Evolutionary conservation across 257 asterid genomes (phyloP), one percentile per base, ranked within the genome.

Genomic region (Thymus quinquecostatus): DNA sequence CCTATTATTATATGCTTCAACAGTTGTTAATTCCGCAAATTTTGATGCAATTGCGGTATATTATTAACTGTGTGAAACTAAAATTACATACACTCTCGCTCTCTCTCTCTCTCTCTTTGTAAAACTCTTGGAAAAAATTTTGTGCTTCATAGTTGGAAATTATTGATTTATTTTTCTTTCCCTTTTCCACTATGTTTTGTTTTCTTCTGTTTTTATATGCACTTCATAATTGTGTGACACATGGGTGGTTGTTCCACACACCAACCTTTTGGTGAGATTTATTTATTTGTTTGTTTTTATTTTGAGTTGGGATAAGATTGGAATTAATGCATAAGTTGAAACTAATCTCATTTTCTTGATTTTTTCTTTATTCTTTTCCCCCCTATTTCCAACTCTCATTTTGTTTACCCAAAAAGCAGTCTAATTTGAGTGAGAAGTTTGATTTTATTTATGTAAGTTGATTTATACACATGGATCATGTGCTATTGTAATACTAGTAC

Each of bases 11-110:
- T 69, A 58, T 4, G 76, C 70, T 78, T 53, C 53, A 61, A 38
- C 50, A 60, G 50, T 74, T 63, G 66, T 65, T 60, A 53, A 47
- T 51, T 73, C 82, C 77, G 78, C 84, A 81, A 82, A 28, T 86
- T 84, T 83, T 88, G 87, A 65, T 77, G 67, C 76, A 79, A 77
- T 83, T 81, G 88, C 85, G 83, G 85, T 68, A 60, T 68, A 76
- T 68, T 72, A 71, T 62, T 54, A 65, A 66, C 21, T 59, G 30
- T 59, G 30, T 66, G 62, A 14, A 63, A 68, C 66, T 38, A 38
- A 7, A 38, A 21, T 21, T 21, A 21, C 21, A 21, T 72, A 64
- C 76, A 69, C 71, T 47, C 36, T 77, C 27, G 43, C 78, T 21
- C 21, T 21, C 21, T 21, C 21, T 21, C 21, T 21, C 21, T 21